Evolutionary conservation across 768 basidiomycete species (phyloP), one percentile per base, ranked within the genome.

Genomic region (Mycena galericulata): DNA sequence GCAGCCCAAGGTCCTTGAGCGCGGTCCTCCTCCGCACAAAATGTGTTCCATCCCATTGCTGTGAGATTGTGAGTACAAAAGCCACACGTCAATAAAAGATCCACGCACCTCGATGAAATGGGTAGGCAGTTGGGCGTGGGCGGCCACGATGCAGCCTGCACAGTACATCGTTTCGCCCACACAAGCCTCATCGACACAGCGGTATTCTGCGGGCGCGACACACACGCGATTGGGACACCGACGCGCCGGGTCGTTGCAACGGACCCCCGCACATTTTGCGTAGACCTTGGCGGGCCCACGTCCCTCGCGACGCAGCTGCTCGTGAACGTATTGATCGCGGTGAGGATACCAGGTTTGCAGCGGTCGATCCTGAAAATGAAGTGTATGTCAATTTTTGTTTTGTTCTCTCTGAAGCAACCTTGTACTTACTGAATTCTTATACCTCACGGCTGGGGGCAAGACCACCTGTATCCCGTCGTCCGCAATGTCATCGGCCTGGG

Each of bases 1-100:
- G 58, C 7, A 72, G 65, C 3, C 72, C 72, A 2, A 72, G 68
- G 5, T 41, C 36, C 9, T 53, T 34, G 1, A 73, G 49, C 17
- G 51, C 24, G 1, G 20, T 53, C 29, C 50, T 40, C 17, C 41
- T 27, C 8, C 30, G 22, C 9, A 27, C 29, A 20, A 63, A 71
- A 26, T 40, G 57, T 0, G 26, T 45, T 2, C 61, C 67, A 2
- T 14, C 27, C 67, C 67, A 68, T 6, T 36, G 9, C 65, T 67
- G n/a, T n/a, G n/a, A n/a, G n/a, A n/a, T n/a, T n/a, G n/a, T n/a
- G n/a, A n/a, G n/a, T n/a, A n/a, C n/a, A n/a, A 11, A 2, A 24
- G 2, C 1, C 8, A 18, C 17, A 4, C n/a, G 18, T 41, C 2
- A 29, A 4, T 2, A 3, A 4, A 12, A 30, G 4, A 4, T n/a